Evolutionary conservation across 1,284 basidiomycete genomes (phyloP), one percentile per base, ranked within the genome.

Genomic region (Golubevia pallescens): DNA sequence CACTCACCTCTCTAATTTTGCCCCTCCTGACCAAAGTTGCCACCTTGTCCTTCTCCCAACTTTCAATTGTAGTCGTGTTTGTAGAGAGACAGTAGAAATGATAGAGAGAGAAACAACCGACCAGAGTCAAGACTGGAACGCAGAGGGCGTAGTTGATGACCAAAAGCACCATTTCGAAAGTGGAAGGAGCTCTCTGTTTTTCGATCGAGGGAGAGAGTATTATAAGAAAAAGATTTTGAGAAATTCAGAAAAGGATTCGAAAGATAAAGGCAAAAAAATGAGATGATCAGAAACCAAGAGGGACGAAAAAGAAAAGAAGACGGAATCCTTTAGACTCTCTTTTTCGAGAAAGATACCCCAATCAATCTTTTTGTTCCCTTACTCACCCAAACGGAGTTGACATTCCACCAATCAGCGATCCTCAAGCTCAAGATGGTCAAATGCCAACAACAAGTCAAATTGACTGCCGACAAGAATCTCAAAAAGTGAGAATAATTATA

Each of bases 41-140:
- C 0, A 91, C 93, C 85, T 93, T 94, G 81, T 99, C 95, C 87
- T 97, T 97, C 86, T 99, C 97, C 93, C 94, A 97, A 0, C 93
- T 91, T 87, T 99, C 96, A 65, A 99, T 97, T 0, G 96, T 98
- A 0, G 96, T 99, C 10, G 92, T 92, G 84, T 99, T 99, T 20
- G 89, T 89, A 10, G 89, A 77, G n/a, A 96, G 86, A 59, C 90
- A 89, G 83, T 91, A 93, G 71, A 95, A 90, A 77, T 99, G 97
- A 82, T 96, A 99, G 28, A 95, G 66, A 69, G 92, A 93, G 73
- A 86, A 80, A 32, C 67, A 60, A 16, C 95, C 94, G 42, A 99
- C 95, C 24, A 91, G 88, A 58, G 97, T 85, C 52, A 95, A 86
- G 1, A 97, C 94, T 0, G 95, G 95, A 5, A 93, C 86, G 81